phyloP scores from a whole-genome alignment of 768 basidiomycete genomes.

The Mycena kentingensis region DNA sequence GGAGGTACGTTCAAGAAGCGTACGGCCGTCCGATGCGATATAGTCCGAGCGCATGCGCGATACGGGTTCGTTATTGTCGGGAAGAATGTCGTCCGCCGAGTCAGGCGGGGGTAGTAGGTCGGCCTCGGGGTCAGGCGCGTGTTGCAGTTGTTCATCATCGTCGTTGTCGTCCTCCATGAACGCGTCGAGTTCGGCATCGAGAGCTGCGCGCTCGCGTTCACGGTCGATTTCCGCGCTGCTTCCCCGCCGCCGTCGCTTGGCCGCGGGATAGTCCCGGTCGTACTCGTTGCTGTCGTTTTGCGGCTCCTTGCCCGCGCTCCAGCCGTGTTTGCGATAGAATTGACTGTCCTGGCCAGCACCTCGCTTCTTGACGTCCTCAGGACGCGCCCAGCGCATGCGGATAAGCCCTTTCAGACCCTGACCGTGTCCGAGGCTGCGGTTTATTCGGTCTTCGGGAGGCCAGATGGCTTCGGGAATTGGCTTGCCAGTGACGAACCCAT shows the following conservation, averaged over 20 bases:
- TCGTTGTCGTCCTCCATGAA: constrained; percentile 57
- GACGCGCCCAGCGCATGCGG: constrained; percentile 74
- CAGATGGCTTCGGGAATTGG: constrained; percentile 73
- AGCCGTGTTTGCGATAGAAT: constrained; percentile 79
- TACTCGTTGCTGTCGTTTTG: constrained; percentile 32
- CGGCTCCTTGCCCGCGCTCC: constrained; percentile 60
- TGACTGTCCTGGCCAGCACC: constrained; percentile 72
- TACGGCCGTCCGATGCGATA: constrained; percentile 50
- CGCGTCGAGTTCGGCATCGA: constrained; percentile 71
- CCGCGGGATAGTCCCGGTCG: constrained; percentile 30
- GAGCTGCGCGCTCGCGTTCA: constrained; percentile 38
- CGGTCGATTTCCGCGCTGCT: constrained; percentile 40
- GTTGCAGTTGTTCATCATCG: too few species aligned
- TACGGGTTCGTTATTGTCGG: constrained; percentile 38
- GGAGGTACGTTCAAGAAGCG: constrained; percentile 60
- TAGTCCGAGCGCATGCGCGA: constrained; percentile 74
- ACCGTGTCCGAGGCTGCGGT: constrained; percentile 67
- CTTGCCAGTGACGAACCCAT: constrained; percentile 63
- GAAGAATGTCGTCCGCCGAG: constrained; percentile 11
- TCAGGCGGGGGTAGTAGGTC: too few species aligned
- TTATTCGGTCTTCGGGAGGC: constrained; percentile 81
- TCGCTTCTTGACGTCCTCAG: constrained; percentile 74
- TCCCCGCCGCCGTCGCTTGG: constrained; percentile 39
- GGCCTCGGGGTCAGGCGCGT: constrained; percentile 18
- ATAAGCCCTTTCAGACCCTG: constrained; percentile 67